phyloP scores from a whole-genome alignment of 768 basidiomycete species.

The Rickenella mellea region DNA sequence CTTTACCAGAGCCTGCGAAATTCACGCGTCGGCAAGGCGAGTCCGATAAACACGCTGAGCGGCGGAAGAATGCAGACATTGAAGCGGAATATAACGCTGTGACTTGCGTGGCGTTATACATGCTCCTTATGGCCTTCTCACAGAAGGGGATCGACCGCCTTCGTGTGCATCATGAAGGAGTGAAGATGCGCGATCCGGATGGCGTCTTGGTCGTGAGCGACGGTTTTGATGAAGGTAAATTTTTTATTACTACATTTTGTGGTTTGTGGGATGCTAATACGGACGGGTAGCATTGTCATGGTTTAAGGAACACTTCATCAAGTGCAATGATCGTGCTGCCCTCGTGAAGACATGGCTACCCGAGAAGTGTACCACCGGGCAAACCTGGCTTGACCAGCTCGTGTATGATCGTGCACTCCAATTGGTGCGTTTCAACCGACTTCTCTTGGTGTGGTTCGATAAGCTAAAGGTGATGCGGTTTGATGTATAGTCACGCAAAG shows the following conservation, averaged over 20 bases:
- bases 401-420: constrained; percentile 88
- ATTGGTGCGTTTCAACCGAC: constrained; percentile 44
- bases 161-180: constrained; percentile 66
- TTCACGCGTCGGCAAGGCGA: constrained; percentile 66
- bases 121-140: constrained; percentile 86
- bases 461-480: constrained; percentile 1
- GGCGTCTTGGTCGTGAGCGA: constrained; percentile 69
- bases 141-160: constrained; percentile 87
- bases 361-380: constrained; percentile 64
- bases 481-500: constrained; percentile 69
- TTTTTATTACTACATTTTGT: constrained; percentile 6
- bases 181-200: constrained; percentile 72
- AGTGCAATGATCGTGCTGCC: constrained; percentile 87
- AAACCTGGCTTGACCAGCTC: constrained; percentile 81
- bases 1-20: constrained; percentile 71
- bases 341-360: constrained; percentile 84
- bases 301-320: constrained; percentile 91
- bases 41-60: constrained; percentile 55
- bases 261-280: constrained; percentile 3
- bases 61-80: constrained; percentile 63
- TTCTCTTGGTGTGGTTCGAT: neutral
- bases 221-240: constrained; percentile 69
- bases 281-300: constrained; percentile 57
- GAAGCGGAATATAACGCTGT: constrained; percentile 79
- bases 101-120: constrained; percentile 81